Percentiles rank a stretch among this genome's conserved stretches.
Evolutionary conservation across 1,139 yeast species (phyloP).

Genomic region (Pichia sp.): DNA sequence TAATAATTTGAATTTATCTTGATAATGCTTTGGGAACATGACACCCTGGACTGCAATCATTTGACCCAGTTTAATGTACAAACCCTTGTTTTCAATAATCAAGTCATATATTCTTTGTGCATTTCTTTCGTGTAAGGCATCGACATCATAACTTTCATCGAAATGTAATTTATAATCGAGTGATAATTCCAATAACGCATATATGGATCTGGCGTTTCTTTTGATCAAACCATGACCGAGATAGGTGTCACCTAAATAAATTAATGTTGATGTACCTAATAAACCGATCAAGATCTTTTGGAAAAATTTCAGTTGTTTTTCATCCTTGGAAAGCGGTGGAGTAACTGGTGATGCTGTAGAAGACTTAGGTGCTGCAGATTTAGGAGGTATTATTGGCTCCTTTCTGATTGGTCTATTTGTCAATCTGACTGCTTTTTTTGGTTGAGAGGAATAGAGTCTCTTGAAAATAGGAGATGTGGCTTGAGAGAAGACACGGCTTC

Average conservation of each 20-base stretch:
- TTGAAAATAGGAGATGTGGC: neutral
- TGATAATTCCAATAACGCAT: conserved; percentile 51
- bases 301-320: conserved; percentile 6
- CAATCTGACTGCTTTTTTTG: conserved; percentile 10
- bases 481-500: neutral
- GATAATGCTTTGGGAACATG: conserved; percentile 63
- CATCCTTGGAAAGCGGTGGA: neutral
- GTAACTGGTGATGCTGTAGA: neutral
- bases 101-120: conserved; percentile 55
- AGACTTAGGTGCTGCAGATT: neutral
- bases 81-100: conserved; percentile 60
- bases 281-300: conserved; percentile 14
- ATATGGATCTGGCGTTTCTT: conserved; percentile 54
- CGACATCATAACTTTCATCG: conserved; percentile 41
- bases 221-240: conserved; percentile 48
- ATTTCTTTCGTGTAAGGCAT: conserved; percentile 57
- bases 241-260: conserved; percentile 41
- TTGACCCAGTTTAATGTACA: conserved; percentile 75
- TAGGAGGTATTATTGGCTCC: neutral
- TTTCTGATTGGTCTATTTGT: conserved; percentile 10
- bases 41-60: conserved; percentile 71
- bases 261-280: conserved; percentile 18
- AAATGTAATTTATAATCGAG: conserved; percentile 55
- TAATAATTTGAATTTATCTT: conserved; percentile 50
- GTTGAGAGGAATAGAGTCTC: neutral